A percentile compares a stretch with the other conserved stretches of the same genome.
These are phyloP conservation scores for Nicotiana otophora DNA, from an alignment of 257 asterid genomes.

Conservation along the genomic window DNA sequence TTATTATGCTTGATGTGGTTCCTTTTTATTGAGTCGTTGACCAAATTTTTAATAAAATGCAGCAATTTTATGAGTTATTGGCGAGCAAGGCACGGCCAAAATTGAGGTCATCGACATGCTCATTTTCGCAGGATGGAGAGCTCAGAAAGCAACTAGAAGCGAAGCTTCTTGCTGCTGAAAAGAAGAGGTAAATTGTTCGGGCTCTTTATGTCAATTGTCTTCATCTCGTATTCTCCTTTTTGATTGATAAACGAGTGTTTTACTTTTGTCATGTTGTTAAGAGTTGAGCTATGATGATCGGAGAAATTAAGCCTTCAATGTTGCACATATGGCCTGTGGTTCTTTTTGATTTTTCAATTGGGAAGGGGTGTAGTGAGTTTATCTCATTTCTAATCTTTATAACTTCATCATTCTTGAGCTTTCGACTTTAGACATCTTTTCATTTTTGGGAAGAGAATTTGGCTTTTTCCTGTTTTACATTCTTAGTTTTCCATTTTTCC, in stretches of 20 bases:
- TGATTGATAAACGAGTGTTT: background rate
- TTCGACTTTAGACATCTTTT: background rate
- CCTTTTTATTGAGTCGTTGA: background rate
- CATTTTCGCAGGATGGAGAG: slow-evolving; percentile 15
- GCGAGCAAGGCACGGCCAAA: slow-evolving; percentile 23
- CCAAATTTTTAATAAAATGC: slow-evolving; percentile 7
- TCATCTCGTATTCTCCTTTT: background rate
- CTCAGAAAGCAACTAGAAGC: slow-evolving; percentile 20
- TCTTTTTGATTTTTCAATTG: background rate
- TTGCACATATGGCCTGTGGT: background rate
- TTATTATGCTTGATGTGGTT: background rate
- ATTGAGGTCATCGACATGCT: slow-evolving; percentile 9
- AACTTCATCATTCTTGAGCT: background rate
- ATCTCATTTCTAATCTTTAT: background rate
- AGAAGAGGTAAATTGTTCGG: slow-evolving; percentile 22
- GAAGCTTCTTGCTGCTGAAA: slow-evolving; percentile 32
- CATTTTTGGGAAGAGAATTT: background rate
- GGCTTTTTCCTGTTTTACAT: background rate
- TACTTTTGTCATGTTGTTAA: background rate
- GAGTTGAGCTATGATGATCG: background rate
- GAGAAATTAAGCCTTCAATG: background rate
- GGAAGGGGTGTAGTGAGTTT: background rate
- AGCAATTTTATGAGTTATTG: slow-evolving; percentile 29
- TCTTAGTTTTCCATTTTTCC: background rate
- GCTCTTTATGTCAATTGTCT: background rate